A percentile compares a stretch with the other conserved stretches of the same genome.
Conservation (phyloP, 1,284 basidiomycete species). For the Agaricales sp. region DNA sequence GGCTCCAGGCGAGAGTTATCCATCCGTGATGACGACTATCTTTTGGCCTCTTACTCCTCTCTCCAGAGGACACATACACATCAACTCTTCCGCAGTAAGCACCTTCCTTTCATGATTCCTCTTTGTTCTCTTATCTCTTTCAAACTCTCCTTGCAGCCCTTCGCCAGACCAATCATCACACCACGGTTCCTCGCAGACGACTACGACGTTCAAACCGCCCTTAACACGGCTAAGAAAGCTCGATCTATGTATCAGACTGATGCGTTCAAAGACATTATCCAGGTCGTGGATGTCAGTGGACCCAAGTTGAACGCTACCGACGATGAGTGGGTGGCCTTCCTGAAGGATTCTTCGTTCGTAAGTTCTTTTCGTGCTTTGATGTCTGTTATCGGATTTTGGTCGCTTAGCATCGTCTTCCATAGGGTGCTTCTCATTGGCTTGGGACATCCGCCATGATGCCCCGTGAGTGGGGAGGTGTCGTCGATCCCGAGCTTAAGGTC, state of each 20-base stretch:
- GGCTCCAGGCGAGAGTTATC: conserved; percentile 10
- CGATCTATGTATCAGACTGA: conserved; percentile 11
- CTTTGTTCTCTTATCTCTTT: not conserved
- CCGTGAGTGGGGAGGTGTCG: conserved; percentile 16
- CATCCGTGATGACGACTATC: conserved; percentile 11
- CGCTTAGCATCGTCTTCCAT: not conserved
- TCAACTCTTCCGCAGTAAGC: conserved; percentile 12
- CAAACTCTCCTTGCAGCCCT: conserved; percentile 9
- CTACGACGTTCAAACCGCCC: conserved; percentile 11
- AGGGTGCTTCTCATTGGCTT: conserved; percentile 13
- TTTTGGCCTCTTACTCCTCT: conserved; percentile 13
- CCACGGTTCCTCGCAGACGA: conserved; percentile 13
- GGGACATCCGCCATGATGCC: conserved; percentile 15
- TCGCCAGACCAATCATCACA: conserved; percentile 11
- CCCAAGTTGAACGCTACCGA: conserved; percentile 11
- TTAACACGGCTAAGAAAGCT: conserved; percentile 9
- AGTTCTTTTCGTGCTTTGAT: not conserved
- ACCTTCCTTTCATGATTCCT: not conserved
- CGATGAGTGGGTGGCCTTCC: conserved; percentile 13
- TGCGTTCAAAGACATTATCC: conserved; percentile 10
- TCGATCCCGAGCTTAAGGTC: conserved; percentile 21
- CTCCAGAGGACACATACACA: conserved; percentile 15
- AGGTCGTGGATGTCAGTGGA: conserved; percentile 8
- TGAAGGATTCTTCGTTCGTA: conserved; percentile 10
- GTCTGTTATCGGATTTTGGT: not conserved